Evolutionary conservation across 2,329 filamentous ascomycete species (phyloP).

Genomic region (Diaporthe vaccinii): DNA sequence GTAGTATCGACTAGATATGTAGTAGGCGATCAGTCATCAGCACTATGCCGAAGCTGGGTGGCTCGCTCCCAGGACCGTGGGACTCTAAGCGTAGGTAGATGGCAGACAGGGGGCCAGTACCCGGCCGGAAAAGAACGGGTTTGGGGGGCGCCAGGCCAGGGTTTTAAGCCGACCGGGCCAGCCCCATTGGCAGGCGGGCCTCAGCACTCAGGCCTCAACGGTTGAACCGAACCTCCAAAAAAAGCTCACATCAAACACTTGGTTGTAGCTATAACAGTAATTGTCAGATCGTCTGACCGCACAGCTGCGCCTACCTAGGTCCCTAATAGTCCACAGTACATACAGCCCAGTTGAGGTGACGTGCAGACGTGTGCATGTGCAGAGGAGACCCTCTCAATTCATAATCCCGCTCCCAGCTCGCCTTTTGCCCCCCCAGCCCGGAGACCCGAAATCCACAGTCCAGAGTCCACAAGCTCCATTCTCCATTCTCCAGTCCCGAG

Average conservation of each 20-base stretch:
- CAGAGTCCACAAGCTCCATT: conserved; percentile 23
- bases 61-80: background rate
- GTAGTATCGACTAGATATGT: too few relatives aligned
- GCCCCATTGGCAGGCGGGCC: conserved; percentile 3
- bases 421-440: conserved; percentile 11
- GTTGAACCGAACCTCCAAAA: conserved; percentile 33
- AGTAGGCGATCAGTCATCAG: conserved; percentile 3
- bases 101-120: background rate
- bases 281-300: background rate
- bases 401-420: background rate
- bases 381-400: background rate
- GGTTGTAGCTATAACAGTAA: conserved; percentile 25
- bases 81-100: too few relatives aligned
- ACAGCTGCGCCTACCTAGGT: background rate
- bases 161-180: conserved; percentile 3
- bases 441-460: conserved; percentile 19
- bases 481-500: conserved; percentile 21
- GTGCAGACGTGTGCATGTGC: background rate
- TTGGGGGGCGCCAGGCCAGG: conserved; percentile 7
- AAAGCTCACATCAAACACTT: conserved; percentile 4
- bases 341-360: background rate
- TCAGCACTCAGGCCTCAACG: conserved; percentile 31
- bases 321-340: background rate
- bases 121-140: conserved; percentile 37
- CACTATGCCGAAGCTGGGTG: conserved; percentile 1